Conservation (phyloP, 208 protist species). For the Trypanosomatidae sp. region DNA sequence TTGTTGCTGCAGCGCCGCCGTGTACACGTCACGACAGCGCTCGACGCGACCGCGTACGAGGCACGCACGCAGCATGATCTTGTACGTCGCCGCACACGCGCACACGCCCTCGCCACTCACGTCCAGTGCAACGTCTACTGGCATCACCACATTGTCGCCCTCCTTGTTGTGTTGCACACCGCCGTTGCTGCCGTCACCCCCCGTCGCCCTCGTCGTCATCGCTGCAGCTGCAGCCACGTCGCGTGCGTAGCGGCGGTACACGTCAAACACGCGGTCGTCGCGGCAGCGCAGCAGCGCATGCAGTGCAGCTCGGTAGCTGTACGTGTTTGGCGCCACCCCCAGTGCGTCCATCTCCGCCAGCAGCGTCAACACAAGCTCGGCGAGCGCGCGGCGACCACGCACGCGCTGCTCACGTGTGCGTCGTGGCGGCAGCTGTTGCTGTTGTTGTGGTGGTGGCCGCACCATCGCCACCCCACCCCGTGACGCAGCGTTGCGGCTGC, state of each 20-base stretch:
- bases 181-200: not conserved
- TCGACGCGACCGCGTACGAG: slow-evolving; percentile 16
- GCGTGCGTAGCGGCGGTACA: slow-evolving; percentile 19
- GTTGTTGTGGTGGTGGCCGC: too few species aligned
- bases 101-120: slow-evolving; percentile 10
- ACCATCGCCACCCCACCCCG: too few species aligned
- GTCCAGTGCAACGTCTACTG: too few species aligned
- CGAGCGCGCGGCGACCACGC: slow-evolving; percentile 35
- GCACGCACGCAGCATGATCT: slow-evolving; percentile 43
- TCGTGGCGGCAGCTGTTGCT: too few species aligned
- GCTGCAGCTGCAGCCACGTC: not conserved
- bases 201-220: not conserved
- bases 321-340: slow-evolving; percentile 69
- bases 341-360: slow-evolving; percentile 71
- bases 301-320: slow-evolving; percentile 77
- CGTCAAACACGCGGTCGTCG: slow-evolving; percentile 49
- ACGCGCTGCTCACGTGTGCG: slow-evolving; percentile 49
- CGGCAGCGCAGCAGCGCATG: slow-evolving; percentile 38
- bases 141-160: too few species aligned
- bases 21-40: too few species aligned
- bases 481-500: too few species aligned
- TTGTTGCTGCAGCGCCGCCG: slow-evolving; percentile 24
- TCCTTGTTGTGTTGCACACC: not conserved
- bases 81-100: slow-evolving; percentile 64
- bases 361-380: slow-evolving; percentile 53